Percentiles rank a stretch among this genome's conserved stretches.
These are phyloP conservation scores for Chlorella sp. DNA, from an alignment of 139 green algal genomes.

Conservation along the genomic window DNA sequence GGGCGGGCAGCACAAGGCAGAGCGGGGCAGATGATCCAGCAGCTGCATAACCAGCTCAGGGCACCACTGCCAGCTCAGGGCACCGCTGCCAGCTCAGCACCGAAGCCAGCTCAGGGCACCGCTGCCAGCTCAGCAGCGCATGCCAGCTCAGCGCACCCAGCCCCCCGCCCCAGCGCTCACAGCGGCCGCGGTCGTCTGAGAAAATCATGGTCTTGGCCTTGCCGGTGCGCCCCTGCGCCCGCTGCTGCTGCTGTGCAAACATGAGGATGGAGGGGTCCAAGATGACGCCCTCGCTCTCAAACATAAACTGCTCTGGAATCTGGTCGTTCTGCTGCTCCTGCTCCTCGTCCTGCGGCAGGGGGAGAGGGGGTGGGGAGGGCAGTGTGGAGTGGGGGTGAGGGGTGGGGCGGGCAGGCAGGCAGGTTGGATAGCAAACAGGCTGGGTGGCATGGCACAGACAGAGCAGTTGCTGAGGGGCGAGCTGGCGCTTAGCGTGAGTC, in stretches of 20 bases:
- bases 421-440: not conserved
- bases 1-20: not conserved
- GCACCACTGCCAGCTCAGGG: not conserved
- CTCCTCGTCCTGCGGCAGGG: constrained; percentile 78
- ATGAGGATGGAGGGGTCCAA: constrained; percentile 90
- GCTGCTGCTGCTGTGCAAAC: constrained; percentile 95
- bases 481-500: not conserved
- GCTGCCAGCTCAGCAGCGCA: no score
- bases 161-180: not conserved
- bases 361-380: constrained; percentile 77
- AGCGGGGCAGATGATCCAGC: not conserved
- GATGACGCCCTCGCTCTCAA: constrained; percentile 96
- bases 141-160: no score
- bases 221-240: constrained; percentile 86
- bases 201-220: constrained; percentile 99
- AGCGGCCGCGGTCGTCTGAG: constrained; percentile 85
- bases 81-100: not conserved
- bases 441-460: not conserved
- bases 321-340: constrained; percentile 68
- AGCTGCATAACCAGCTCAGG: no score
- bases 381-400: constrained; percentile 16
- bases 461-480: no score
- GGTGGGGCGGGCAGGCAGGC: not conserved
- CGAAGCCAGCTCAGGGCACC: not conserved
- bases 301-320: constrained; percentile 99